Evolutionary conservation across 2,329 filamentous ascomycete species (phyloP), one percentile per base, ranked within the genome.

Genomic region (Hypoxylon sp.): DNA sequence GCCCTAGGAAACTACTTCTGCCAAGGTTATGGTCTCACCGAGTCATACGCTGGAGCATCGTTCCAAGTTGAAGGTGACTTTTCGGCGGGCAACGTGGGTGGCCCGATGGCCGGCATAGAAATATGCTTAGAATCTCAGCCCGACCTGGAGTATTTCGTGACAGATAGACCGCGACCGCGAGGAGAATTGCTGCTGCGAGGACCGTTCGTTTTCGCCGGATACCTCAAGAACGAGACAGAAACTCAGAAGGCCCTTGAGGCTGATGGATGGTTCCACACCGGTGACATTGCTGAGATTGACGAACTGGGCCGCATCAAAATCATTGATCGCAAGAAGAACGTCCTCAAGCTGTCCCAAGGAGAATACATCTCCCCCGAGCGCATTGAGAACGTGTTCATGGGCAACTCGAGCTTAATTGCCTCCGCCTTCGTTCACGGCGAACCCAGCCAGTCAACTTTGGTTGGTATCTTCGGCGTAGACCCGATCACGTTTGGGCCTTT

Each of bases 311-410:
- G 92, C 54, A 88, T 97, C 78, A 86, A 84, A 73, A 96, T 99
- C 72, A 88, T 99, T 65, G 94, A 99, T 73, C 91, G 94, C 65
- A 88, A 91, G 75, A 99, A 99, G 88, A 97, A 97, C 74, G 90
- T 99, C n/a, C 84, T 99, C 69, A 99, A 99, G 81, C 84, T 99
- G 47, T 87, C 93, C 0, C 94, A 99, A 73, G 94, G 94, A 71
- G 94, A 99, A 76, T 99, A 99, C 75, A 91, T 99, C 66, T 96
- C 92, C 1, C 94, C 94, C 9, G 94, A 99, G 76, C 90, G 92
- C 49, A 90, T 99, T 67, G 94, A 99, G 78, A 97, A 96, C 70
- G 88, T 96, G 25, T 95, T 92, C 71, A 79, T 95, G 57, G 90
- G 89, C 57, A 91, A 88, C 74, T 86, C 86, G 57, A 87, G 83